A percentile compares a stretch with the other conserved stretches of the same genome.
Evolutionary conservation across 805 yeast species (phyloP).

Genomic region (Wickerhamiella cacticola): DNA sequence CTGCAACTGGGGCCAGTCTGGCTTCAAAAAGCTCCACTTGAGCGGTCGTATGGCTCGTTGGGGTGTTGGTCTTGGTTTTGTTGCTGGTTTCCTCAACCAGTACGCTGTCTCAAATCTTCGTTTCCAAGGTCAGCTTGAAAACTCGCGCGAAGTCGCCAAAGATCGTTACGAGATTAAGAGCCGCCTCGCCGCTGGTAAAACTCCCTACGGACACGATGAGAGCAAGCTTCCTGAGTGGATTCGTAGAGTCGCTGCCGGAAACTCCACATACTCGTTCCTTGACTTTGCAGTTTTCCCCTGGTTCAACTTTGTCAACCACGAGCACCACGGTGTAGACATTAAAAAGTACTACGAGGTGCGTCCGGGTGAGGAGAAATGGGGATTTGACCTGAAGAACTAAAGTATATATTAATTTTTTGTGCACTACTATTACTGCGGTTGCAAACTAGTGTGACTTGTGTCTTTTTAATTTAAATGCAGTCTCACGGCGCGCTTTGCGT

Average conservation of each 20-base stretch:
- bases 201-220: slow-evolving; percentile 47
- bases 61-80: slow-evolving; percentile 48
- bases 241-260: slow-evolving; percentile 64
- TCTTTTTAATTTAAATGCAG: neutral
- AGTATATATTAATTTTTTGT: slow-evolving; percentile 6
- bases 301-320: slow-evolving; percentile 73
- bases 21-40: slow-evolving; percentile 36
- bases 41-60: slow-evolving; percentile 52
- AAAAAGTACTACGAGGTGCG: slow-evolving; percentile 39
- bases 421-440: neutral
- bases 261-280: slow-evolving; percentile 59
- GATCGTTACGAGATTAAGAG: slow-evolving; percentile 66
- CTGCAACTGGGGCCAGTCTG: slow-evolving; percentile 40
- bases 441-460: neutral
- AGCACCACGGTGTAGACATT: slow-evolving; percentile 67
- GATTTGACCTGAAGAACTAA: slow-evolving; percentile 28
- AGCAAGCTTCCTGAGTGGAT: slow-evolving; percentile 55
- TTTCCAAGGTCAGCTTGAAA: slow-evolving; percentile 70
- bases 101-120: slow-evolving; percentile 56
- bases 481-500: neutral
- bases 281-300: slow-evolving; percentile 56
- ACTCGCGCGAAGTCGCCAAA: slow-evolving; percentile 52
- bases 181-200: slow-evolving; percentile 48
- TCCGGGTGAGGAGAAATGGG: slow-evolving; percentile 50
- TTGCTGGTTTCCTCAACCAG: slow-evolving; percentile 64